phyloP scores from a whole-genome alignment of 495 filamentous ascomycete genomes.

The Penicillium simplicissimum region DNA sequence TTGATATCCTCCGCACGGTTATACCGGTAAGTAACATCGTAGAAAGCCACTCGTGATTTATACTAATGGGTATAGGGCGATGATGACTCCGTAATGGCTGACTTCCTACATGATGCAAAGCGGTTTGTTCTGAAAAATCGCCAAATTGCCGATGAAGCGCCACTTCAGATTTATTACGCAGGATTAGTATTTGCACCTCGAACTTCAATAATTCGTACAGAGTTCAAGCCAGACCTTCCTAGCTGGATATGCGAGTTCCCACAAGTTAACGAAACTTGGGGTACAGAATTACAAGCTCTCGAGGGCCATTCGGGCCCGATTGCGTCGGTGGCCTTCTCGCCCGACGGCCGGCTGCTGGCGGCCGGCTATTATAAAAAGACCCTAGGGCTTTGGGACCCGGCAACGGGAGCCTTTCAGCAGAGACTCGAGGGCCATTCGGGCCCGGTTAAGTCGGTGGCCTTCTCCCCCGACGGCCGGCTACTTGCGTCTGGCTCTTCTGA shows the following conservation, averaged over 20 bases:
- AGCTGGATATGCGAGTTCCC: constrained; percentile 13
- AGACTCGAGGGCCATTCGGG: constrained; percentile 16
- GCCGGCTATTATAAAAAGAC: constrained; percentile 33
- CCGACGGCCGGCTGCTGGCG: constrained; percentile 27
- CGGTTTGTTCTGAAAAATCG: constrained; percentile 34
- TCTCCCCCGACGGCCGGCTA: constrained; percentile 29
- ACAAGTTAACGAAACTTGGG: constrained; percentile 12
- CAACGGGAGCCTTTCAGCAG: not conserved
- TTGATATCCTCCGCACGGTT: not conserved
- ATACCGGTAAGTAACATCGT: constrained; percentile 7
- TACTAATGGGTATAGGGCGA: constrained; percentile 5
- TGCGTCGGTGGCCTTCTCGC: constrained; percentile 24
- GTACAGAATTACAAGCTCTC: constrained; percentile 18
- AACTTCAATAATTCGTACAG: constrained; percentile 27
- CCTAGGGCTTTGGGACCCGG: constrained; percentile 21
- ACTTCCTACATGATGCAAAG: constrained; percentile 30
- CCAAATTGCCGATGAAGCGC: constrained; percentile 34
- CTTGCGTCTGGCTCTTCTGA: constrained; percentile 36
- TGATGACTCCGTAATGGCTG: constrained; percentile 19
- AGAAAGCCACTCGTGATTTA: not conserved
- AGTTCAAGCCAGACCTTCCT: constrained; percentile 15
- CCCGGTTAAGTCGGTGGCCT: constrained; percentile 21
- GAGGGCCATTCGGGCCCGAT: constrained; percentile 20
- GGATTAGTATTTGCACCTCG: constrained; percentile 39
- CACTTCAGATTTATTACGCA: constrained; percentile 26